phyloP scores from a whole-genome alignment of 768 basidiomycete genomes.

The Trametes gibbosa region DNA sequence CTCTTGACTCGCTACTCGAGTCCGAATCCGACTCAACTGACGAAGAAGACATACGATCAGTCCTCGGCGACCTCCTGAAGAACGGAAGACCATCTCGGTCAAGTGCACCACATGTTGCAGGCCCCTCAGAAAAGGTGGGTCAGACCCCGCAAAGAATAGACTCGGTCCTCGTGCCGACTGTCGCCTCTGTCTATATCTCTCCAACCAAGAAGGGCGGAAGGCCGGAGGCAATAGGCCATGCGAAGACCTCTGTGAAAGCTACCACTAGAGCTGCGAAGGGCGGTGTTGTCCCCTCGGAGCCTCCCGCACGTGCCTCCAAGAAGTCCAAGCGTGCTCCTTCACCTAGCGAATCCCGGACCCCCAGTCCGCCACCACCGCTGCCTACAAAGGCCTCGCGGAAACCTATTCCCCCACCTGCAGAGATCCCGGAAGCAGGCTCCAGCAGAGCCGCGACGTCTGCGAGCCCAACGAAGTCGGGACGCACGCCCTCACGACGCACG shows the following conservation, averaged over 20 bases:
- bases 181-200: conserved; percentile 11
- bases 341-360: conserved; percentile 6
- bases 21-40: conserved; percentile 5
- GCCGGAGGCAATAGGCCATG: not conserved
- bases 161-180: conserved; percentile 17
- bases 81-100: conserved; percentile 4
- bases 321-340: conserved; percentile 10
- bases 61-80: conserved; percentile 7
- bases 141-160: conserved; percentile 2
- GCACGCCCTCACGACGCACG: conserved; percentile 35
- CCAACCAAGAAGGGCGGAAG: conserved; percentile 7
- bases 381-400: not conserved
- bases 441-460: conserved; percentile 15
- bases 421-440: conserved; percentile 20
- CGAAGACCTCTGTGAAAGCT: not conserved
- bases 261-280: not conserved
- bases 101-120: not conserved
- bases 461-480: conserved; percentile 11
- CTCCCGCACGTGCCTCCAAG: not conserved
- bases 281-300: not conserved
- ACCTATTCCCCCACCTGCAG: not conserved
- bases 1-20: not conserved
- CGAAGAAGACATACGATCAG: conserved; percentile 14
- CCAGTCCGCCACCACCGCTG: conserved; percentile 3
- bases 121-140: not conserved